These are phyloP conservation scores for Bryoglossum gracile DNA, from an alignment of 495 filamentous ascomycete species.

Conservation along the genomic window DNA sequence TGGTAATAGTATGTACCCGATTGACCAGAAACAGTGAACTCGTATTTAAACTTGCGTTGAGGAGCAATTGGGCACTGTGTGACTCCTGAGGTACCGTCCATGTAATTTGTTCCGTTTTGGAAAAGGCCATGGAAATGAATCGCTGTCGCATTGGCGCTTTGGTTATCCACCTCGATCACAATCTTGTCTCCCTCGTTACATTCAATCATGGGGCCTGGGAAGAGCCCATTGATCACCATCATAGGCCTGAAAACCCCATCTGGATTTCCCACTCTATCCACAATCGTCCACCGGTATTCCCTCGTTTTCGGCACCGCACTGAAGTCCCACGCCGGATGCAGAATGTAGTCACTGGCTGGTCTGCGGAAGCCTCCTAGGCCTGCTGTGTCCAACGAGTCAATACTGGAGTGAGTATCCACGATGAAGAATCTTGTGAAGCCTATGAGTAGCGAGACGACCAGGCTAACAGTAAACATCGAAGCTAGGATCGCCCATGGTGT, in stretches of 20 bases:
- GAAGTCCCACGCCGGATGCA: conserved; percentile 41
- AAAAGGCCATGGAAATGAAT: conserved; percentile 63
- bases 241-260: conserved; percentile 46
- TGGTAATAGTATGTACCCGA: conserved; percentile 42
- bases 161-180: conserved; percentile 38
- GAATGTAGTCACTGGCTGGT: conserved; percentile 34
- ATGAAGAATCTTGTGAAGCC: conserved; percentile 20
- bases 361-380: conserved; percentile 21
- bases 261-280: conserved; percentile 43
- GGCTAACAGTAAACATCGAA: conserved; percentile 5
- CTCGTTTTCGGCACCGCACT: conserved; percentile 28
- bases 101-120: conserved; percentile 52
- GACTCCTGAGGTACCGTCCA: conserved; percentile 56
- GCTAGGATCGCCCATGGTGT: conserved; percentile 21
- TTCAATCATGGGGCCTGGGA: conserved; percentile 49
- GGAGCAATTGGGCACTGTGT: conserved; percentile 66
- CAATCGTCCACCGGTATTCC: conserved; percentile 42
- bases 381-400: not conserved
- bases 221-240: conserved; percentile 47
- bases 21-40: conserved; percentile 34
- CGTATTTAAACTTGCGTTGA: conserved; percentile 39
- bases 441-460: conserved; percentile 12
- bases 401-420: not conserved
- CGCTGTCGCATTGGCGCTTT: conserved; percentile 35
- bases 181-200: conserved; percentile 42